Base-by-base conservation (phyloP, 2,329 filamentous ascomycete genomes). In the Neonectria faginata region DNA sequence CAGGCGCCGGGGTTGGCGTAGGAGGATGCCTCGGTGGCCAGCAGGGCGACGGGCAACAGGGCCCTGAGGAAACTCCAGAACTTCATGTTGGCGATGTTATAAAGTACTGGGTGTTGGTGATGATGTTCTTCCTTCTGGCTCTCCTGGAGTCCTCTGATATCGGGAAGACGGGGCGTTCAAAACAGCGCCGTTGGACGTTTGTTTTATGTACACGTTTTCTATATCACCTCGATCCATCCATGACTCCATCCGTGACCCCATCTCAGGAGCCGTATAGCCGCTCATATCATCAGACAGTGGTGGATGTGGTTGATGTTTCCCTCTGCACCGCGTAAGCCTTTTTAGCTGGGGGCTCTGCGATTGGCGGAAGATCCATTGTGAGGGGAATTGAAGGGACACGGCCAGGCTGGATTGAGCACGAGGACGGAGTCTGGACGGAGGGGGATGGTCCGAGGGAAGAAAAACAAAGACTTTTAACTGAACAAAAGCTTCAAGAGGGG, bases 21-120 rank as follows among this genome's bases (percentile, higher is more conserved):
- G 18, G 48, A 60, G 25, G 80, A 51, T 88, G 91, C 70, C 61
- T 59, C 33, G 5, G 52, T 25, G 53, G 42, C 60, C 56, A 63
- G 36, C 39, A 66, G 44, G 33, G 57, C 57, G 22, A 63, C 3
- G 12, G 57, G 53, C 9, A 66, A 39, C 18, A 66, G n/a, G 9
- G 63, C 27, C 44, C 33, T 55, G n/a, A 67, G 20, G 36, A 67
- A 33, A 39, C 20, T 60, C 59, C 59, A 66, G 59, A 58, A 29
- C 53, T 60, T 67, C 65, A 67, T 67, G 7, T 11, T 60, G 61
- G 47, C 12, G 10, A 36, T 60, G 36, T 2, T 20, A 25, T 14
- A 27, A 18, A 18, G n/a, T 50, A 14, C 47, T 2, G 18, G n/a
- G 29, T 29, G 25, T 25, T 25, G 25, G 25, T 10, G 48, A n/a